Percentiles rank a stretch among this genome's conserved stretches.
These are phyloP conservation scores for Epichloe bromicola DNA, from an alignment of 2,329 filamentous ascomycete species.

Conservation along the genomic window DNA sequence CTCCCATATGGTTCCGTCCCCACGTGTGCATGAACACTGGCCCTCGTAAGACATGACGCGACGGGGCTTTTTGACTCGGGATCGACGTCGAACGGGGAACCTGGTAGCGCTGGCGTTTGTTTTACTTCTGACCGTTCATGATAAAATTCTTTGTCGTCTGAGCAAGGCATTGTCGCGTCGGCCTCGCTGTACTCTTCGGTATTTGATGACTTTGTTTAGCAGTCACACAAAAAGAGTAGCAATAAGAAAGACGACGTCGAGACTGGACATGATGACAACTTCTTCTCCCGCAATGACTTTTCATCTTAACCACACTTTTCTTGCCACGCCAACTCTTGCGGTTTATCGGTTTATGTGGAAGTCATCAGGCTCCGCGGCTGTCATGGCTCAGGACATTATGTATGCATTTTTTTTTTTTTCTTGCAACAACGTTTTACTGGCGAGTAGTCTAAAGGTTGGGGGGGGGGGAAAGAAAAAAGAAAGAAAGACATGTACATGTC, in stretches of 20 bases:
- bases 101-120: slow-evolving; percentile 2
- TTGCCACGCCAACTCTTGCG: too few species aligned
- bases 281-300: too few species aligned
- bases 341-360: too few species aligned
- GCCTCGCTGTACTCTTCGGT: background rate
- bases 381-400: background rate
- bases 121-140: background rate
- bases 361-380: too few species aligned
- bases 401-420: background rate
- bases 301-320: background rate
- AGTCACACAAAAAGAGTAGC: background rate
- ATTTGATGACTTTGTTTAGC: background rate
- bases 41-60: background rate
- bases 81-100: background rate
- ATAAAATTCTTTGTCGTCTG: background rate
- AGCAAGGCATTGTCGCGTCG: background rate
- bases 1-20: background rate
- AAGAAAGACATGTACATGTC: too few species aligned
- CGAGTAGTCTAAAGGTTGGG: background rate
- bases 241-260: background rate
- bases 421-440: background rate
- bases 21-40: background rate
- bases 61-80: background rate
- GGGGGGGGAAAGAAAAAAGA: accelerated
- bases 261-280: background rate